Evolutionary conservation across 176 grass and related monocot species (phyloP).

Genomic region (Oryza punctata): DNA sequence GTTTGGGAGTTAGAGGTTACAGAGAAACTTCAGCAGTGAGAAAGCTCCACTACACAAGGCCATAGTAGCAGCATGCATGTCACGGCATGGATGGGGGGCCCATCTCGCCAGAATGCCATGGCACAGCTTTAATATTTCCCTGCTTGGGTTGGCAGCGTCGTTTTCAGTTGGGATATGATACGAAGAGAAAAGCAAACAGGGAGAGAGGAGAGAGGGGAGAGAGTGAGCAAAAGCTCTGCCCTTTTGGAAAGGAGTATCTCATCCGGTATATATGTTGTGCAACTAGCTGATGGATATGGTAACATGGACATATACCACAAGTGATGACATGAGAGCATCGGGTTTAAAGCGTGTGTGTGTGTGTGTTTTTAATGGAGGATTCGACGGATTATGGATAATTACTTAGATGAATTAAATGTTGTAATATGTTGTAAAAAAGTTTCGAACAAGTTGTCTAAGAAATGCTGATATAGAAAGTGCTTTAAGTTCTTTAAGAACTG

Average conservation of each 20-base stretch:
- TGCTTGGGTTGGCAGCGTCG: neutral
- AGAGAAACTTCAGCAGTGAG: no score
- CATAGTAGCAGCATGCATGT: no score
- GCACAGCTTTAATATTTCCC: neutral
- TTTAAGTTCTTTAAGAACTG: no score
- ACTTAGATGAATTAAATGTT: no score
- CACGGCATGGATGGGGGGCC: neutral
- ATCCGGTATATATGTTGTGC: neutral
- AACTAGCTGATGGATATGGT: neutral
- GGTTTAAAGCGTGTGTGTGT: no score
- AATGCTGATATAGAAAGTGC: no score
- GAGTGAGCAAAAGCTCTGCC: neutral
- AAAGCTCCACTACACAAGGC: no score
- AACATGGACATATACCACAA: neutral
- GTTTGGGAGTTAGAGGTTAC: no score
- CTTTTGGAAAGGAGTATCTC: neutral
- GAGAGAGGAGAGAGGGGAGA: neutral
- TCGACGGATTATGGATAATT: no score
- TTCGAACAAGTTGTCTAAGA: no score
- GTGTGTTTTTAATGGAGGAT: no score
- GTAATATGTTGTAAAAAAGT: no score
- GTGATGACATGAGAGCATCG: neutral
- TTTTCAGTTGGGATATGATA: neutral
- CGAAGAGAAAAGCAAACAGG: neutral
- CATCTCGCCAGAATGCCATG: neutral